phyloP scores from a whole-genome alignment of 169 alveolate species.

The Toxoplasma gondii region DNA sequence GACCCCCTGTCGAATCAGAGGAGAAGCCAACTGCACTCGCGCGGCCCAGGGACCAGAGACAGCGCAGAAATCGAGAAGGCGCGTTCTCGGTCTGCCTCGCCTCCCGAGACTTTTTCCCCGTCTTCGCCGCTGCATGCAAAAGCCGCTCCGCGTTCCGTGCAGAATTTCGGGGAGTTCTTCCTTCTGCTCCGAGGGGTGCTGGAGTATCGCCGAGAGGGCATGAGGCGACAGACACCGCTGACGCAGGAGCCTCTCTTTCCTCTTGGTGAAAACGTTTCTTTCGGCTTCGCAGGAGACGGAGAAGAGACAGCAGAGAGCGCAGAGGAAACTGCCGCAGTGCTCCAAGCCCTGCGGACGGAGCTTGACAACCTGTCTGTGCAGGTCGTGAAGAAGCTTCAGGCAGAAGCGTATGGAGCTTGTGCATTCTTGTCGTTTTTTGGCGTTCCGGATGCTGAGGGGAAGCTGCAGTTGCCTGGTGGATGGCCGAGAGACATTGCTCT shows the following conservation, averaged over 20 bases:
- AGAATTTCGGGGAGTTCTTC: constrained; percentile 25
- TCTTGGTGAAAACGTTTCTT: not conserved
- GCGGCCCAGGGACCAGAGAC: not conserved
- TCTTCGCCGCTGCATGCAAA: not conserved
- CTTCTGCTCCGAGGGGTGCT: not conserved
- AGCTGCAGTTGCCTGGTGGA: constrained; percentile 72
- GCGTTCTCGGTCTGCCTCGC: not conserved
- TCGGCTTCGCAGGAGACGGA: not conserved
- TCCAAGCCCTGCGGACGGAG: not conserved
- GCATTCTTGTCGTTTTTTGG: constrained; percentile 73
- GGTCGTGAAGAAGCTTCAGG: not conserved
- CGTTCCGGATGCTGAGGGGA: constrained; percentile 68
- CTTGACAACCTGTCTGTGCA: not conserved
- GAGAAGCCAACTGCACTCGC: not conserved
- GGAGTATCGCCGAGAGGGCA: constrained; percentile 7
- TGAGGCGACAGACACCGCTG: not conserved
- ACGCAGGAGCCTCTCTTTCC: not conserved
- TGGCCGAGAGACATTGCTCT: constrained; percentile 75
- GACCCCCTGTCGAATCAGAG: not conserved
- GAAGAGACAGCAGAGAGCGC: not conserved
- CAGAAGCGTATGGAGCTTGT: constrained; percentile 56
- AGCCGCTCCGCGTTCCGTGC: not conserved
- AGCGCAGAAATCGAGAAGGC: not conserved
- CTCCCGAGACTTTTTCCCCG: not conserved
- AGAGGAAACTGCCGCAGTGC: not conserved